Conservation (phyloP, 2,329 filamentous ascomycete genomes). For the Exophiala oligosperma region DNA sequence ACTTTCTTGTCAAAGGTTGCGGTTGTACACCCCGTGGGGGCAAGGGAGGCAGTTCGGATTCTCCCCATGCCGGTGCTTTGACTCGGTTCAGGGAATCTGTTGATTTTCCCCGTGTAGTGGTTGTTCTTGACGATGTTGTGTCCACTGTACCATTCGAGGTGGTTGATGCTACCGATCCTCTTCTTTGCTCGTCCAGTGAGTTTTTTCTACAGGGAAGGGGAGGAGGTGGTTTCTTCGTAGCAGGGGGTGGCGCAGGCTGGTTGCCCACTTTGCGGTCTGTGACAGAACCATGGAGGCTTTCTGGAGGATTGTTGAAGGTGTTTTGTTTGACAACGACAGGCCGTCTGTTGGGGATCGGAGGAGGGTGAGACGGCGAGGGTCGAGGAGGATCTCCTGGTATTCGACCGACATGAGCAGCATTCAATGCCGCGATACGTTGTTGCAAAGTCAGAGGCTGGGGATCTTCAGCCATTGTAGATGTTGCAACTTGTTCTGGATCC, state of each 20-base stretch:
- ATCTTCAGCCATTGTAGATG: conserved; percentile 40
- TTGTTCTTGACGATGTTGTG: conserved; percentile 10
- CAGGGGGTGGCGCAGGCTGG: conserved; percentile 27
- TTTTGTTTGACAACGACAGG: conserved; percentile 31
- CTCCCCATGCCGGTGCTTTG: conserved; percentile 59
- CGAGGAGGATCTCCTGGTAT: conserved; percentile 34
- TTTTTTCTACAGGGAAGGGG: conserved; percentile 47
- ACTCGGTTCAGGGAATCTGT: conserved; percentile 40
- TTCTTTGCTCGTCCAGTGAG: conserved; percentile 33
- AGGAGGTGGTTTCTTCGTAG: conserved; percentile 37
- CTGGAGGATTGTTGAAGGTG: conserved; percentile 38
- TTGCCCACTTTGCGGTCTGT: conserved; percentile 34
- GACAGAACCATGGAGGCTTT: conserved; percentile 35
- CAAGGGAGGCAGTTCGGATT: conserved; percentile 54
- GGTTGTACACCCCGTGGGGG: conserved; percentile 47
- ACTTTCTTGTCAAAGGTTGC: conserved; percentile 27
- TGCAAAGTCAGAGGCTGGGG: conserved; percentile 45
- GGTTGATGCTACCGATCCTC: conserved; percentile 51
- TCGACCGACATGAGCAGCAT: conserved; percentile 43
- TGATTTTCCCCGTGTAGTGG: conserved; percentile 27
- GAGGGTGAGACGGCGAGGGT: conserved; percentile 19
- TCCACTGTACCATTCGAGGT: conserved; percentile 47
- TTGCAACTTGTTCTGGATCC: no score
- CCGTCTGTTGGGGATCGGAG: conserved; percentile 33
- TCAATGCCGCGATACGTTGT: conserved; percentile 47